phyloP scores from a whole-genome alignment of 495 filamentous ascomycete species.

The Aspergillus baeticus region DNA sequence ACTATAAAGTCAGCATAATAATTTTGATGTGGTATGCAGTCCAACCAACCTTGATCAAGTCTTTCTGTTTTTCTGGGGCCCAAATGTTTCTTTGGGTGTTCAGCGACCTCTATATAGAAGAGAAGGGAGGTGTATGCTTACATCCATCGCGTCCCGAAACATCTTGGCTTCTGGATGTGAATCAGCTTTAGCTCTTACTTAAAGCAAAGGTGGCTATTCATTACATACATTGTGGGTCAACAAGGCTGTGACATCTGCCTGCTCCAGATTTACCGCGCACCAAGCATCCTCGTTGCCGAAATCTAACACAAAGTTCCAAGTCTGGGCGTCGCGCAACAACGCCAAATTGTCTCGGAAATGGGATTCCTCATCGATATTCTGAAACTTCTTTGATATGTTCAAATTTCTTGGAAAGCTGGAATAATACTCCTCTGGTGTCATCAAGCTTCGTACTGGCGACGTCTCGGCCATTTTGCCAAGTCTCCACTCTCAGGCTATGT shows the following conservation, averaged over 20 bases:
- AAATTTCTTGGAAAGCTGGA: conserved; percentile 25
- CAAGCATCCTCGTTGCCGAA: conserved; percentile 64
- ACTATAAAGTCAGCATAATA: conserved; percentile 16
- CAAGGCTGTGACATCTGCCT: conserved; percentile 41
- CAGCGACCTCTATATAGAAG: background rate
- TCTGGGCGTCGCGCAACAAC: conserved; percentile 35
- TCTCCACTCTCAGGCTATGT: background rate
- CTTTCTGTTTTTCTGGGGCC: conserved; percentile 60
- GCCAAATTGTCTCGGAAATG: conserved; percentile 43
- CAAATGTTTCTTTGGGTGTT: conserved; percentile 61
- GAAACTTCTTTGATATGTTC: conserved; percentile 37
- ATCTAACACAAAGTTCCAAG: conserved; percentile 68
- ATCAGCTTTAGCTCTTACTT: background rate
- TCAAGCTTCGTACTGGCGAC: conserved; percentile 11
- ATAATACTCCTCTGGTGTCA: conserved; percentile 38
- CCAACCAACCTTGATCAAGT: conserved; percentile 44
- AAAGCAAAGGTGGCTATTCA: background rate
- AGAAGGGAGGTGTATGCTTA: conserved; percentile 30
- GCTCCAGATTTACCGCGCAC: conserved; percentile 58
- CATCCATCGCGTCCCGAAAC: conserved; percentile 66
- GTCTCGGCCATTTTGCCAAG: conserved; percentile 16
- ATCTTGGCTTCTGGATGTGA: conserved; percentile 32
- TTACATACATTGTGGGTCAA: conserved; percentile 32
- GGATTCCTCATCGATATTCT: conserved; percentile 52
- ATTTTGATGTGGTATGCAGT: background rate